Evolutionary conservation across 2,329 filamentous ascomycete species (phyloP).

Genomic region (Pseudocercospora vitis): DNA sequence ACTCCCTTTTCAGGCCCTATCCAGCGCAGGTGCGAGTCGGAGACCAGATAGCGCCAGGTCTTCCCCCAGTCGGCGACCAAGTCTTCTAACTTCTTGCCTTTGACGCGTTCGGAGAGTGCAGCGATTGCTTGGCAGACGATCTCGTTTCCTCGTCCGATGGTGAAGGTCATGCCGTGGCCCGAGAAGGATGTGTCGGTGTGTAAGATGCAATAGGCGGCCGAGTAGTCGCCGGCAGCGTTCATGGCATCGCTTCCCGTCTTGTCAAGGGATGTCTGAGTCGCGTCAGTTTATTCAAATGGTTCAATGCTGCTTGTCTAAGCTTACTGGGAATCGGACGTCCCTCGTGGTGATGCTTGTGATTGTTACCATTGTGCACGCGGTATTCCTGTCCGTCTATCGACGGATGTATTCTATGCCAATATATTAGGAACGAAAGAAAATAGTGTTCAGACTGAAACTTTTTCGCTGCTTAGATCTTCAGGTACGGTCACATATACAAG

Average conservation of each 20-base stretch:
- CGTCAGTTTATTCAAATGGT: not conserved
- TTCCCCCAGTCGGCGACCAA: constrained; percentile 79
- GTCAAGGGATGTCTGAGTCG: constrained; percentile 72
- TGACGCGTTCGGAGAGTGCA: constrained; percentile 73
- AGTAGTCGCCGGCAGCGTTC: constrained; percentile 93
- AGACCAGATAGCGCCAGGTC: constrained; percentile 90
- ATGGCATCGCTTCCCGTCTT: constrained; percentile 97
- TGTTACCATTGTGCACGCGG: constrained; percentile 43
- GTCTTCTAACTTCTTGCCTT: constrained; percentile 71
- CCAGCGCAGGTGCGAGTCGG: constrained; percentile 87
- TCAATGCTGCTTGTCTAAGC: constrained; percentile 33
- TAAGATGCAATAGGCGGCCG: constrained; percentile 89
- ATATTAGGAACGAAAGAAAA: not conserved
- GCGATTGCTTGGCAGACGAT: constrained; percentile 84
- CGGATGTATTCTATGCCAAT: not conserved
- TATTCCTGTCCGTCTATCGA: no score
- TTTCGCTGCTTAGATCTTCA: constrained; percentile 13
- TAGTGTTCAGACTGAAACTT: not conserved
- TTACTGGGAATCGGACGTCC: constrained; percentile 50
- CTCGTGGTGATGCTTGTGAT: constrained; percentile 49
- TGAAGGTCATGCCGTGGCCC: constrained; percentile 84
- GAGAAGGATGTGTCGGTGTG: constrained; percentile 70
- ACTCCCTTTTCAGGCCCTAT: constrained; percentile 93
- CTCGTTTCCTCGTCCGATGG: constrained; percentile 86
- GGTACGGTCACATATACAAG: constrained; percentile 14